Conservation (phyloP, 108 stramenopile species). For the Nitzschia inconspicua region DNA sequence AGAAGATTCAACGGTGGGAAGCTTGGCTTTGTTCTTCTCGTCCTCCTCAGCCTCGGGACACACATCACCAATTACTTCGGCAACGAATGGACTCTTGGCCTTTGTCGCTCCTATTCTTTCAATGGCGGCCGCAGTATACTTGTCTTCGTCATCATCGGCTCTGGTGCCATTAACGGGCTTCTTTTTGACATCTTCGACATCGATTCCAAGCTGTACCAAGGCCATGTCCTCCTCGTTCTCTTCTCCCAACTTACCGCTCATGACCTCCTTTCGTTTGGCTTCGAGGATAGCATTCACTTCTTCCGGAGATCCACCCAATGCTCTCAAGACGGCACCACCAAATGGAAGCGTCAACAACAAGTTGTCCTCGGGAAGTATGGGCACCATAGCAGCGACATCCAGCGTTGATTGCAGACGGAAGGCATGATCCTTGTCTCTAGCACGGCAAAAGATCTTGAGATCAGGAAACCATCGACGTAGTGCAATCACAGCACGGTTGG, state of each 20-base stretch:
- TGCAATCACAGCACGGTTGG: conserved; percentile 89
- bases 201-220: conserved; percentile 62
- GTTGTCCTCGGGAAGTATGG: conserved; percentile 93
- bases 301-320: conserved; percentile 70
- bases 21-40: no score
- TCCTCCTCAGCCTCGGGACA: conserved; percentile 24
- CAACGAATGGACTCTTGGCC: conserved; percentile 46
- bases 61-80: conserved; percentile 38
- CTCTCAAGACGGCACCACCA: conserved; percentile 88
- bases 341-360: conserved; percentile 92
- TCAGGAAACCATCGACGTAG: conserved; percentile 88
- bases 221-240: conserved; percentile 65
- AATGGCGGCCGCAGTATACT: conserved; percentile 14
- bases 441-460: conserved; percentile 89
- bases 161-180: conserved; percentile 5
- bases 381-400: conserved; percentile 93
- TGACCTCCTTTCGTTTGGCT: conserved; percentile 69
- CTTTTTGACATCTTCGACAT: conserved; percentile 25
- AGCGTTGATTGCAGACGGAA: conserved; percentile 83
- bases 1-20: no score
- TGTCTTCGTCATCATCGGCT: conserved; percentile 20
- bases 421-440: conserved; percentile 87
- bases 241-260: conserved; percentile 52
- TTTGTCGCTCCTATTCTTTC: conserved; percentile 26
- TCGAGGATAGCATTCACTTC: conserved; percentile 86